Evolutionary conservation across 768 basidiomycete species (phyloP).

Genomic region (Chlorophyllum brunneum): DNA sequence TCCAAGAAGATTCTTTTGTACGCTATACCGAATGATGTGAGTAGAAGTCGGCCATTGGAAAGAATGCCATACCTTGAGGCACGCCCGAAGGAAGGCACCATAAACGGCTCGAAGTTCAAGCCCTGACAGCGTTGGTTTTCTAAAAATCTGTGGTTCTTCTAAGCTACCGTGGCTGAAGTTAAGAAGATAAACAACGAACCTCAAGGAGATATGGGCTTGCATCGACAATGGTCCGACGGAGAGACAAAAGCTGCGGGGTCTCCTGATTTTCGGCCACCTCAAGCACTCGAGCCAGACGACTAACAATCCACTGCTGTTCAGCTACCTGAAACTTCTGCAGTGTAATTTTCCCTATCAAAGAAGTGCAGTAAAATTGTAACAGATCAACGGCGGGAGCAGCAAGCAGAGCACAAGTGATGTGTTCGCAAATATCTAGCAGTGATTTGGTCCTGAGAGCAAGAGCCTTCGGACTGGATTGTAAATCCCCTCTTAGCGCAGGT

Average conservation of each 20-base stretch:
- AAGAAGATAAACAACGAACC: conserved; percentile 28
- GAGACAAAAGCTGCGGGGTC: conserved; percentile 25
- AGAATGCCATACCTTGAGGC: conserved; percentile 31
- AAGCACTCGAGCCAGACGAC: conserved; percentile 41
- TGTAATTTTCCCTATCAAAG: conserved; percentile 40
- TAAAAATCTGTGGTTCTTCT: not conserved
- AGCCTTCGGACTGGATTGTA: conserved; percentile 13
- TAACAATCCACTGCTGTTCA: conserved; percentile 43
- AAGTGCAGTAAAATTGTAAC: conserved; percentile 48
- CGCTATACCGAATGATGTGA: conserved; percentile 29
- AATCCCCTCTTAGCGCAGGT: conserved; percentile 25
- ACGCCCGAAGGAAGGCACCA: conserved; percentile 38
- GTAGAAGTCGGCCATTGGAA: not conserved
- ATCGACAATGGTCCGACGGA: conserved; percentile 47
- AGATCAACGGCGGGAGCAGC: conserved; percentile 41
- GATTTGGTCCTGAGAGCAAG: not conserved
- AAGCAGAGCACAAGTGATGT: conserved; percentile 1
- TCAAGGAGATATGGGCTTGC: conserved; percentile 46
- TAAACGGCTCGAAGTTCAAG: conserved; percentile 30
- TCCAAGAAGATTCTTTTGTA: conserved; percentile 38
- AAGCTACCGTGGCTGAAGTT: not conserved
- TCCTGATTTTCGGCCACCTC: conserved; percentile 19
- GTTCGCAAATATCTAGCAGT: conserved; percentile 7
- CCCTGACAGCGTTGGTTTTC: not conserved
- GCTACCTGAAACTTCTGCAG: conserved; percentile 41